Evolutionary conservation across 116 monocot species (phyloP), one percentile per base, ranked within the genome.

Genomic region (Dioscorea cayenensis): DNA sequence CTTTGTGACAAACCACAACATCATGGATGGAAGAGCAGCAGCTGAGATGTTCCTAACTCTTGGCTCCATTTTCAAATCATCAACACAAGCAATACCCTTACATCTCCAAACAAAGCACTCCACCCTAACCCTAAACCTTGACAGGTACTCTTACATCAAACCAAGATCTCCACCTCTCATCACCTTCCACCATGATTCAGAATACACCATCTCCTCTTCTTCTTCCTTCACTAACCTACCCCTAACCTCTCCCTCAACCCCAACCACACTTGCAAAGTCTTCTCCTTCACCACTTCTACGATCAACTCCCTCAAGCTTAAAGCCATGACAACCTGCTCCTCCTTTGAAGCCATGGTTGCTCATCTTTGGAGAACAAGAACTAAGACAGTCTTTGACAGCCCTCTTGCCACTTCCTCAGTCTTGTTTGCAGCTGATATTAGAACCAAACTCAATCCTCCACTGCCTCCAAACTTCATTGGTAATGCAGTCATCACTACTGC

Each of bases 381-480:
- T 0, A 80, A 64, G 63, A 84, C 91, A 9, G 77, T 91, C 25
- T 83, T 86, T 60, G 35, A 77, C 11, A 73, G 84, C 49, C 84
- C 69, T 2, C 60, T 3, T 21, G 36, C 67, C 28, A 37, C 63
- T 22, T 89, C 90, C 59, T 67, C 91, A 16, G 89, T 89, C 3
- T 59, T 91, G 35, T 95, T 89, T 65, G 89, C 89, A 7, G 89
- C 89, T 29, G 89, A 95, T 79, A 72, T 90, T 66, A 80, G 87
- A 63, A 55, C 77, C 18, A 87, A 77, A 69, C 51, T 91, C 76
- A 35, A 28, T 2, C 86, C 91, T 11, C 84, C 84, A 14, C 68
- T 95, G 77, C 84, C 89, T 0, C 28, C 51, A 3, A 67, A 79
- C 16, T 95, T 85, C 68, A 67, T 80, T 6, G 91, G 95, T 28